A percentile compares a stretch with the other conserved stretches of the same genome.
phyloP scores from a whole-genome alignment of 345 rosid genomes.

The Camelina sativa region DNA sequence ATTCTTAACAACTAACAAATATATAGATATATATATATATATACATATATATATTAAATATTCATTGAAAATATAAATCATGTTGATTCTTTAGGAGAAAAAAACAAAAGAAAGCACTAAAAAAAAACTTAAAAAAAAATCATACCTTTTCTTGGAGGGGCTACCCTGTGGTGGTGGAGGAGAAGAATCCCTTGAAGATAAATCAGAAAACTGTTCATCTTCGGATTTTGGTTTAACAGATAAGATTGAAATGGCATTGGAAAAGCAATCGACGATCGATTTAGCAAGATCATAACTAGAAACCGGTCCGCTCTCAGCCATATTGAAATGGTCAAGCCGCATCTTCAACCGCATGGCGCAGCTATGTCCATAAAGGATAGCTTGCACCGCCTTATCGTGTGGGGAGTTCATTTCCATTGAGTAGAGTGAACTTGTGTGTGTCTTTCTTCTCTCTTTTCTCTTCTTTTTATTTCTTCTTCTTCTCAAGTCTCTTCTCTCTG shows the following conservation, averaged over 20 bases:
- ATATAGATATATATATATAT: too few relatives aligned
- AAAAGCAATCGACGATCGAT: slow-evolving; percentile 31
- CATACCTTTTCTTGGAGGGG: slow-evolving; percentile 40
- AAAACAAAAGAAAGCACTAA: neutral
- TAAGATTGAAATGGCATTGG: slow-evolving; percentile 31
- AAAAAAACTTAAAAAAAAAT: neutral
- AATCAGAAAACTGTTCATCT: slow-evolving; percentile 15
- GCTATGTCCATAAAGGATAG: slow-evolving; percentile 39
- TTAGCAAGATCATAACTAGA: slow-evolving; percentile 37
- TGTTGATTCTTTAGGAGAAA: neutral
- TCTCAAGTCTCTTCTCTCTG: slow-evolving; percentile 11
- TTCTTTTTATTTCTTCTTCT: neutral
- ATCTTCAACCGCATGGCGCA: slow-evolving; percentile 37
- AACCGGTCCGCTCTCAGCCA: slow-evolving; percentile 19
- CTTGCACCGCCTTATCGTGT: slow-evolving; percentile 31
- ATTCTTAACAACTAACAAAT: too few relatives aligned
- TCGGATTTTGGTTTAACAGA: slow-evolving; percentile 10
- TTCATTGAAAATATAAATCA: too few relatives aligned
- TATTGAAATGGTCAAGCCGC: slow-evolving; percentile 22
- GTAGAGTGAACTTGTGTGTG: slow-evolving; percentile 17
- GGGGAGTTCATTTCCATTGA: slow-evolving; percentile 15
- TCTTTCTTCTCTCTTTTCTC: neutral
- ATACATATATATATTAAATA: neutral
- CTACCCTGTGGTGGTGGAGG: slow-evolving; percentile 9
- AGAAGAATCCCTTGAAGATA: slow-evolving; percentile 27